These are phyloP conservation scores for Vigna reflexopilosa DNA, from an alignment of 306 rosid species.

Conservation along the genomic window DNA sequence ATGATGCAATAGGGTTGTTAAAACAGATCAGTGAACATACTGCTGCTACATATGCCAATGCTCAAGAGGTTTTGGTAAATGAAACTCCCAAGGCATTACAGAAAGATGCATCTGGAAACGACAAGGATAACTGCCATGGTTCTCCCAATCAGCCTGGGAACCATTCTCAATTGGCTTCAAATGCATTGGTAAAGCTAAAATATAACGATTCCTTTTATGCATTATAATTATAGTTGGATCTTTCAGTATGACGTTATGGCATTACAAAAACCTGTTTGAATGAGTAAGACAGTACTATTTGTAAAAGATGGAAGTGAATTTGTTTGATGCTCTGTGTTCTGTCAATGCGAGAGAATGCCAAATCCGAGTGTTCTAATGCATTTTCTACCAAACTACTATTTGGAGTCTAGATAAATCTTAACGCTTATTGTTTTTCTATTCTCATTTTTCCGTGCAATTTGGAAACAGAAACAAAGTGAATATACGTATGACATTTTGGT, in stretches of 20 bases:
- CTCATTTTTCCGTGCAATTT: not conserved
- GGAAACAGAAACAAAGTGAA: too few species aligned
- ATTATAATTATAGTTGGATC: not conserved
- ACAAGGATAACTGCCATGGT: constrained; percentile 38
- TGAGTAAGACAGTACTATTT: not conserved
- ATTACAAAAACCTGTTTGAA: not conserved
- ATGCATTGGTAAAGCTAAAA: constrained; percentile 59
- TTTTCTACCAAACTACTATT: not conserved
- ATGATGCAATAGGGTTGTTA: constrained; percentile 87
- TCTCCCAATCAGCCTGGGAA: constrained; percentile 44
- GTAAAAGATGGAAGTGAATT: too few species aligned
- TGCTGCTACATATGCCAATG: constrained; percentile 82
- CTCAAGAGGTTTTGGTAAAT: constrained; percentile 76
- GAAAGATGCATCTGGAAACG: constrained; percentile 42
- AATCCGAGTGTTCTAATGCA: not conserved
- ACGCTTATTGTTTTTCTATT: not conserved
- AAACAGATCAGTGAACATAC: constrained; percentile 81
- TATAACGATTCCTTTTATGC: not conserved
- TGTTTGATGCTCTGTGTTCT: not conserved
- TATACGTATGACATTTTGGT: too few species aligned
- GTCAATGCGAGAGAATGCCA: not conserved
- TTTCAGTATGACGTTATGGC: constrained; percentile 13
- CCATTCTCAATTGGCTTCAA: constrained; percentile 55
- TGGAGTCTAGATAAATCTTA: not conserved
- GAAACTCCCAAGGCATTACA: constrained; percentile 64